Base-by-base conservation (phyloP, 768 basidiomycete species). In the Crassisporium funariophilum region DNA sequence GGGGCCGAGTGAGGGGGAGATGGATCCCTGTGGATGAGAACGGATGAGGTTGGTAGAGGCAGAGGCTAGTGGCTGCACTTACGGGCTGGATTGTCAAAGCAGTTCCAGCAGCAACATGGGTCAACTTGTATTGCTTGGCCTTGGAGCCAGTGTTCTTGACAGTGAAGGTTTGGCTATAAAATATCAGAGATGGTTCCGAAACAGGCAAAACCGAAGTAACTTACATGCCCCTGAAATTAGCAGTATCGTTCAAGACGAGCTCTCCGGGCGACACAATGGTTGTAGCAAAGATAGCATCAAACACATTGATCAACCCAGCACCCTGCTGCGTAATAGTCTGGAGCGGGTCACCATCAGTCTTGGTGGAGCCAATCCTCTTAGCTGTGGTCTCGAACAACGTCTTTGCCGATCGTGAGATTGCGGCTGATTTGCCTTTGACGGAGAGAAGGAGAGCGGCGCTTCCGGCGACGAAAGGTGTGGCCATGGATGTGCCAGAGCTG, bases 201-300 rank as follows among this genome's bases (percentile, higher is more conserved):
- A 29, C n/a, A 20, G 31, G 36, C 35, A 63, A 52, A 13, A 46
- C 20, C 46, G 4, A 24, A 41, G 16, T 9, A 15, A 65, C 75
- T 48, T 56, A 78, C 77, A 59, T 39, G 24, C 64, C 60, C 41
- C 68, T 63, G 60, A 80, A 78, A 57, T 82, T 69, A 6, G 77
- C 73, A 3, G 84, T 86, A 58, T 86, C 84, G 52, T 88, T 87
- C 31, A 84, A 63, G 27, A 79, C 53, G n/a, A 86, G 66, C 56
- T 84, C 76, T 11, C 75, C 72, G 4, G 82, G 82, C 4, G 76
- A 72, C 20, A 86, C 63, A 29, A 78, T 58, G 4, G 81, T 76
- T 0, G 70, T 74, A 4, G 76, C 66, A 41, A 77, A 71, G 36
- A 86, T 68, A 0, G 84, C 83, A 44, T 77, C 71, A 60, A 74